Evolutionary conservation across 2,329 filamentous ascomycete species (phyloP).

Genomic region (Clarireedia paspali): DNA sequence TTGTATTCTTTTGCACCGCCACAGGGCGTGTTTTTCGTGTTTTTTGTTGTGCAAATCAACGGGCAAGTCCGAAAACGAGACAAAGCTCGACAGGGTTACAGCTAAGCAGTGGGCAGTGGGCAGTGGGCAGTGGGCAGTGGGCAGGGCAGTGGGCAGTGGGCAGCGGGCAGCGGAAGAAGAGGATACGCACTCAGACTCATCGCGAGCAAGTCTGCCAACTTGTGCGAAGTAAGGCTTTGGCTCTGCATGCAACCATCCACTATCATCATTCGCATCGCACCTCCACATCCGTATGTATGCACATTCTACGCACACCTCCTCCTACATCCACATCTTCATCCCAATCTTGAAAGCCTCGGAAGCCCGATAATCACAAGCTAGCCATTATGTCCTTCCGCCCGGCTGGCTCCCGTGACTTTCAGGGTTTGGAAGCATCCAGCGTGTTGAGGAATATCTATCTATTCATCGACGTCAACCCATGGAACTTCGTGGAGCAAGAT

Average conservation of each 20-base stretch:
- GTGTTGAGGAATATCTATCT: neutral
- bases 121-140: neutral
- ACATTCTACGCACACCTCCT: neutral
- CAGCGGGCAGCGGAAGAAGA: neutral
- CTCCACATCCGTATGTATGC: neutral
- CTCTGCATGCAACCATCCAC: too few species aligned
- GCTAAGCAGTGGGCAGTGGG: neutral
- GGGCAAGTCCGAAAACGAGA: slow-evolving; percentile 2
- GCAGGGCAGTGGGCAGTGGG: neutral
- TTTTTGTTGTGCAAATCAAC: neutral
- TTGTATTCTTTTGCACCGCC: slow-evolving; percentile 2
- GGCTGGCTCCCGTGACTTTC: too few species aligned
- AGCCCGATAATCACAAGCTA: neutral
- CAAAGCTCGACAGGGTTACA: neutral
- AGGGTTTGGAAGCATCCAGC: too few species aligned
- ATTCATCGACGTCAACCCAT: neutral
- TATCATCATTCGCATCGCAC: neutral
- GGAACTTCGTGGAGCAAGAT: neutral
- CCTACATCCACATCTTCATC: neutral
- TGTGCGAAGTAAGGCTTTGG: too few species aligned
- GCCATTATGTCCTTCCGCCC: too few species aligned
- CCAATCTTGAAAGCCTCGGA: neutral
- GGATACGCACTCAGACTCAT: neutral
- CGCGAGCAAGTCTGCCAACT: too few species aligned
- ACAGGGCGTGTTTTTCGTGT: neutral